Evolutionary conservation across 2,329 filamentous ascomycete genomes (phyloP).

Genomic region (Hypoxylon sp.): DNA sequence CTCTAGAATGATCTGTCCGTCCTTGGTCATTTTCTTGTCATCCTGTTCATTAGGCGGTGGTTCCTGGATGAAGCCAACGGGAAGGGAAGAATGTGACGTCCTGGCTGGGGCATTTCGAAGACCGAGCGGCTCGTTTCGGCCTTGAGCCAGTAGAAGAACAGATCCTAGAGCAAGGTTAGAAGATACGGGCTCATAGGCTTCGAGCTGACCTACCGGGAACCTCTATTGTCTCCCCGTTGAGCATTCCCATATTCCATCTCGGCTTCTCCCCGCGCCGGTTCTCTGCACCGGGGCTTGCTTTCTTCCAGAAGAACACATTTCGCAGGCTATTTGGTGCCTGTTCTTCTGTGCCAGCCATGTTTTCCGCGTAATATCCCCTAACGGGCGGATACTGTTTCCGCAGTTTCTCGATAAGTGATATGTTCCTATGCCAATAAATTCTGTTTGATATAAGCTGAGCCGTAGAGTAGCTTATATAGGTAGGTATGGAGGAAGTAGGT

Average conservation of each 20-base stretch:
- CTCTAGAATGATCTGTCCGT: constrained; percentile 87
- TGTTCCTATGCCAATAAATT: not conserved
- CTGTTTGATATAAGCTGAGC: not conserved
- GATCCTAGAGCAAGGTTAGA: constrained; percentile 59
- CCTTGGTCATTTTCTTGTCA: constrained; percentile 79
- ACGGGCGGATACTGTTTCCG: not conserved
- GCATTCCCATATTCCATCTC: constrained; percentile 77
- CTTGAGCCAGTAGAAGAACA: constrained; percentile 65
- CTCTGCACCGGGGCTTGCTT: constrained; percentile 19
- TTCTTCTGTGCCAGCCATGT: constrained; percentile 37
- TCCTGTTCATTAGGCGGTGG: constrained; percentile 48
- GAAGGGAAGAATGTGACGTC: constrained; percentile 69
- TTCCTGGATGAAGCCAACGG: constrained; percentile 58
- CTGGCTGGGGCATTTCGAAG: constrained; percentile 67
- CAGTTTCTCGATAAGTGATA: no score
- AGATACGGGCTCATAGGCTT: not conserved
- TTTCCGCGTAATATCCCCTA: constrained; percentile 6
- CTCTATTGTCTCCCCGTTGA: constrained; percentile 85
- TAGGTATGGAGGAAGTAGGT: not conserved
- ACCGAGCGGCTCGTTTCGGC: constrained; percentile 70
- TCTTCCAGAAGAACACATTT: constrained; percentile 39
- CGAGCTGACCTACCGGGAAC: constrained; percentile 75
- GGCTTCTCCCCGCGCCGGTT: constrained; percentile 31
- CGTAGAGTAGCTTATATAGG: not conserved
- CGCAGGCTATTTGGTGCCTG: constrained; percentile 35